Evolutionary conservation across 495 filamentous ascomycete genomes (phyloP), one percentile per base, ranked within the genome.

Genomic region (Talaromyces wortmannii): DNA sequence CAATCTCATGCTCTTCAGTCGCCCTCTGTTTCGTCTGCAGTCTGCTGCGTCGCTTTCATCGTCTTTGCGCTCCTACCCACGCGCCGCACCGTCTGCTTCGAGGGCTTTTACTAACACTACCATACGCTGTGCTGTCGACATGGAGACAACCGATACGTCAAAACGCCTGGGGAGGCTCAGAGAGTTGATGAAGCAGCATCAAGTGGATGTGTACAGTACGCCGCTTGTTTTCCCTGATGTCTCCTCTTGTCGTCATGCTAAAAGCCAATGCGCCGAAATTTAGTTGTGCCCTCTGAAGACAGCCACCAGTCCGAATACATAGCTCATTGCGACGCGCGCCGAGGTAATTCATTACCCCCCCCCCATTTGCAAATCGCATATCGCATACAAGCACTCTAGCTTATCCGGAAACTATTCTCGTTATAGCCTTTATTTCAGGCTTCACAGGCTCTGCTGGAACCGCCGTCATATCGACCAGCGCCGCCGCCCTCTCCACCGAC

Each of bases 291-390:
- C 8, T 96, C 92, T 42, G 94, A 97, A 82, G 95, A 99, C 72
- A 91, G 88, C 69, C 95, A 99, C 67, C 87, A 92, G 62, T 97
- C 92, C 60, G 95, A 99, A 75, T 99, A 97, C 70, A 96, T 96
- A 68, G 95, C 94, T 47, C 85, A 84, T 1, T 94, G 89, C 67
- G 95, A 99, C 76, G 92, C 80, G 58, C 86, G 95, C 54, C 84
- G 95, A 81, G 88, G 85, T 88, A 60, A 76, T 73, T 55, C 55
- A 53, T 23, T 30, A 1, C 18, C 48, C 45, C 46, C 49, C 42
- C 51, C 52, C 40, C 33, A 48, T 11, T 23, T 23, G 23, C 23
- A 23, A 4, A 23, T 23, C 23, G 30, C 30, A 44, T 50, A 23
- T 23, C 23, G 30, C 30, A 44, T 50, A 8, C n/a, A 48, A 33